Conservation (phyloP, 1,139 yeast species). For the Diutina pseudorugosa region DNA sequence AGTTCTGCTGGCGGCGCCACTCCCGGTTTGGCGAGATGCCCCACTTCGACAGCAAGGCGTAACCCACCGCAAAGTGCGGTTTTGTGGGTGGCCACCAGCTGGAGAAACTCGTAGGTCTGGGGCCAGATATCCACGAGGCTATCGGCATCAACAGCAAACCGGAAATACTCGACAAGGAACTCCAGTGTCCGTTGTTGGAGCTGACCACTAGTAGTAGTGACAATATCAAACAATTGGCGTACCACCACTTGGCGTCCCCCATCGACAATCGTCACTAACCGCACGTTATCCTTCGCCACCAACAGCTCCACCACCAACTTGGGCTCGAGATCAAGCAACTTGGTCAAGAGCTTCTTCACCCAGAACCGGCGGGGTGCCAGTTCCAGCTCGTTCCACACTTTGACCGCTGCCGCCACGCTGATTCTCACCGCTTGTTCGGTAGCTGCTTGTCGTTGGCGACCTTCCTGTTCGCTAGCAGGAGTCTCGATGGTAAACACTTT, state of each 20-base stretch:
- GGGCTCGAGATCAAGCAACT: background rate
- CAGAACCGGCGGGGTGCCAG: background rate
- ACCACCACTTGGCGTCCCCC: conserved; percentile 3
- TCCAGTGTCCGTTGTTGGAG: background rate
- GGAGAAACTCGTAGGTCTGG: background rate
- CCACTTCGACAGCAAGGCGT: background rate
- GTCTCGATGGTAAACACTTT: conserved; percentile 3
- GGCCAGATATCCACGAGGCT: background rate
- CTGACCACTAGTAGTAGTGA: background rate
- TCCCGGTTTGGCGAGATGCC: background rate
- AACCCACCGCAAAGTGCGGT: background rate
- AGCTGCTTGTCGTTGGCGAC: background rate
- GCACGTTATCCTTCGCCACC: background rate
- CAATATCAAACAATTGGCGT: background rate
- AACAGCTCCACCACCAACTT: conserved; percentile 1
- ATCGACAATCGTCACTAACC: background rate
- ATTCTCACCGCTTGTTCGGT: background rate
- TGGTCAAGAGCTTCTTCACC: background rate
- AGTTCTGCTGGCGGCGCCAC: background rate
- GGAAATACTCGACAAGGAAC: background rate
- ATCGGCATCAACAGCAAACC: conserved; percentile 1
- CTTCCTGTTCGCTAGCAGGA: conserved; percentile 1
- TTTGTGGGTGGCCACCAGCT: background rate
- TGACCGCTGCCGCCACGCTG: background rate
- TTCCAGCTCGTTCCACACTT: background rate